Percentiles rank a stretch among this genome's conserved stretches.
Evolutionary conservation across 257 asterid genomes (phyloP).

Genomic region (Solanum okadae): DNA sequence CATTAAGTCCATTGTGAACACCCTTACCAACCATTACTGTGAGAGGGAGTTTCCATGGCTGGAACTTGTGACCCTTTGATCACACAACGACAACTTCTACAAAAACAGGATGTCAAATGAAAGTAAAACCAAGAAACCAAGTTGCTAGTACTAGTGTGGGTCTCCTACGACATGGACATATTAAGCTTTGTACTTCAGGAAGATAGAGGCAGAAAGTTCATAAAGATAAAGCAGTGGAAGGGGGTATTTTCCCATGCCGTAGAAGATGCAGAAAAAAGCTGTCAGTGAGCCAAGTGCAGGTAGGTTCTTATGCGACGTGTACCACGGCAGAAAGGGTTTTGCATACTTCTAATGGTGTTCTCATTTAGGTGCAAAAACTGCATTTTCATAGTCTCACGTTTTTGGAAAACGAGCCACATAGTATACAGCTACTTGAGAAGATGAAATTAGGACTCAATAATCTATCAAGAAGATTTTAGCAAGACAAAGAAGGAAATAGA

Average conservation of each 20-base stretch:
- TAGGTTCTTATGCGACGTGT: background rate
- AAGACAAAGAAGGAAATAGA: background rate
- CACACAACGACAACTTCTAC: background rate
- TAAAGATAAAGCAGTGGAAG: background rate
- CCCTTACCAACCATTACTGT: background rate
- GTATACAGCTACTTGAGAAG: background rate
- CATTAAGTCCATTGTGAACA: background rate
- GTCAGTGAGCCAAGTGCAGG: background rate
- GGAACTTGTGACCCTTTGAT: background rate
- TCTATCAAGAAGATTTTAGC: background rate
- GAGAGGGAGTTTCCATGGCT: background rate
- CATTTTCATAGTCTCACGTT: background rate
- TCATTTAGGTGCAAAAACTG: background rate
- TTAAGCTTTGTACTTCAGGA: background rate
- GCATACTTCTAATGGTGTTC: background rate
- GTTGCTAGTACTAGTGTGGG: background rate
- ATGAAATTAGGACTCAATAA: background rate
- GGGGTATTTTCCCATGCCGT: background rate
- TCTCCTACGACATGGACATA: background rate
- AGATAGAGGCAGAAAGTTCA: background rate
- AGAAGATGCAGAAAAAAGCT: background rate
- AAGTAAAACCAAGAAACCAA: background rate
- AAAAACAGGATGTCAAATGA: background rate
- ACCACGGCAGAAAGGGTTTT: background rate
- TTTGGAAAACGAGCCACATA: background rate